Evolutionary conservation across 129 eudicot genomes (phyloP).

Genomic region (Flaveria bidentis): DNA sequence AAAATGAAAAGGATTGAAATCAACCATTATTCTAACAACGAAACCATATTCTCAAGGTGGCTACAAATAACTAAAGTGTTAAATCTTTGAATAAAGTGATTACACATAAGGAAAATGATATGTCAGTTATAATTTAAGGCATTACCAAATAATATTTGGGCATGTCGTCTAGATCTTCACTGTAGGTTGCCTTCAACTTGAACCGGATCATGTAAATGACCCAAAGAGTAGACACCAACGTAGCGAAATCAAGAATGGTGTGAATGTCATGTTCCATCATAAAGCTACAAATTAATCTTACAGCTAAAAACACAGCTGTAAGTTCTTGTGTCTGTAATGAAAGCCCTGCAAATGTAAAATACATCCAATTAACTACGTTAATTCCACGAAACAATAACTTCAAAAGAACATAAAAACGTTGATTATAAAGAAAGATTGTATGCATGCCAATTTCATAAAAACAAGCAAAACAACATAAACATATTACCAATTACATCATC

Average conservation of each 20-base stretch:
- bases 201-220: constrained; percentile 85
- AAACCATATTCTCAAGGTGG: too few relatives aligned
- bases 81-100: too few relatives aligned
- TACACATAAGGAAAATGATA: too few relatives aligned
- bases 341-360: constrained; percentile 51
- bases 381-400: neutral
- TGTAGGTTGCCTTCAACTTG: constrained; percentile 66
- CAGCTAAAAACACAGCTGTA: constrained; percentile 76
- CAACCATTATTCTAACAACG: neutral
- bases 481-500: neutral
- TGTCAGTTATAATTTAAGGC: neutral
- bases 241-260: constrained; percentile 73
- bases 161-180: constrained; percentile 63
- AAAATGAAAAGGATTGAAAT: neutral
- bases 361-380: neutral
- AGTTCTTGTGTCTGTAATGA: constrained; percentile 89
- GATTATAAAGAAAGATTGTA: neutral
- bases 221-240: constrained; percentile 76
- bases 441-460: neutral
- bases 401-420: neutral
- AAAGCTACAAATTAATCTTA: constrained; percentile 65
- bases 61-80: too few relatives aligned
- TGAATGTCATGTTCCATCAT: constrained; percentile 83
- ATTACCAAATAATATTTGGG: constrained; percentile 69
- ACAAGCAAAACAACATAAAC: neutral